These are phyloP conservation scores for Hamiltosporidium tvaerminnensis DNA, from an alignment of 371 early-diverging fungal species.

Conservation along the genomic window DNA sequence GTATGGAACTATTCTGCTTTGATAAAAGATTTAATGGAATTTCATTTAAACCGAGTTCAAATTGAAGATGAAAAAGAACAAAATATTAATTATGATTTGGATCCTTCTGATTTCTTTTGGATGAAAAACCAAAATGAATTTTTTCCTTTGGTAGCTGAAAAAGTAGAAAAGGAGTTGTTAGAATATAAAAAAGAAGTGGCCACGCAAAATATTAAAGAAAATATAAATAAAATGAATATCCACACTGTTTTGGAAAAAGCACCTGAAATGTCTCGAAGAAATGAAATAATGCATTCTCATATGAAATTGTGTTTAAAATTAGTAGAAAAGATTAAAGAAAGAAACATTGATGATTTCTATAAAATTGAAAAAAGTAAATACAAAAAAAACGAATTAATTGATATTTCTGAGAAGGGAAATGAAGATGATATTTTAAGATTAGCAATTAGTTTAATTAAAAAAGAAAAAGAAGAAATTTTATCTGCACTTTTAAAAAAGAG, in stretches of 20 bases:
- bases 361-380: constrained; percentile 35
- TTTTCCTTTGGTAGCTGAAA: constrained; percentile 50
- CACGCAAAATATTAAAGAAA: constrained; percentile 32
- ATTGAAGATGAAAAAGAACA: constrained; percentile 6
- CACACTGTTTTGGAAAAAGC: constrained; percentile 40
- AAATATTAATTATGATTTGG: constrained; percentile 33
- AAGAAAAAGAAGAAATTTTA: constrained; percentile 20
- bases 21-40: constrained; percentile 43
- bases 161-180: constrained; percentile 44
- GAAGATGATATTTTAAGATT: constrained; percentile 41
- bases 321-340: constrained; percentile 45
- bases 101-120: constrained; percentile 43
- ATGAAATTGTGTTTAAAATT: constrained; percentile 46
- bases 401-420: constrained; percentile 32
- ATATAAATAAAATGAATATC: constrained; percentile 33
- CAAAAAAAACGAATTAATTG: constrained; percentile 26
- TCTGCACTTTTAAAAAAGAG: constrained; percentile 32
- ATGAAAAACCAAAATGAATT: constrained; percentile 40
- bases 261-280: constrained; percentile 44
- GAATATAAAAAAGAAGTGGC: constrained; percentile 53
- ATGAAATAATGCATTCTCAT: constrained; percentile 43
- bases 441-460: constrained; percentile 15
- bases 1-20: constrained; percentile 43
- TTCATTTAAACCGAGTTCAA: constrained; percentile 41
- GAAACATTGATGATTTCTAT: constrained; percentile 50